A percentile compares a stretch with the other conserved stretches of the same genome.
phyloP scores from a whole-genome alignment of 2,329 filamentous ascomycete species.

The Pyricularia grisea region DNA sequence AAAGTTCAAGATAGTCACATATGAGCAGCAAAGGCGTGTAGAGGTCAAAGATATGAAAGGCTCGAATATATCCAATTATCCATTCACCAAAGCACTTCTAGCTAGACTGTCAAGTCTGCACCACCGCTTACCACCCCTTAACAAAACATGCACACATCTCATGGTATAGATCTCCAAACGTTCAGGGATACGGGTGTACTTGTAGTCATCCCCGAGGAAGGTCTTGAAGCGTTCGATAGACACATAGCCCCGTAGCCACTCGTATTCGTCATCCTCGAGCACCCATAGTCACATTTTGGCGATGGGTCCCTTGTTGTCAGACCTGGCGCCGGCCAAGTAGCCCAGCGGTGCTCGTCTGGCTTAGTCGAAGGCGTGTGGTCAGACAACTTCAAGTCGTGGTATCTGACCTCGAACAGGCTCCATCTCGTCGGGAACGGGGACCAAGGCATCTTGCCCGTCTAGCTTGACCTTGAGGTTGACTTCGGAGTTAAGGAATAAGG shows the following conservation, averaged over 20 bases:
- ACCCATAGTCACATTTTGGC: conserved; percentile 25
- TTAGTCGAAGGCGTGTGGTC: conserved; percentile 4
- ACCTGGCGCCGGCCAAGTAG: conserved; percentile 20
- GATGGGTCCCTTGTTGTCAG: conserved; percentile 23
- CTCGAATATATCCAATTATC: too few species aligned
- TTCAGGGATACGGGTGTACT: conserved; percentile 28
- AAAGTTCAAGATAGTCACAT: background rate
- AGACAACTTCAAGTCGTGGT: too few species aligned
- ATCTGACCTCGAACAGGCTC: background rate
- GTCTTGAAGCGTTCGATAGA: conserved; percentile 24
- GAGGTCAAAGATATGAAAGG: conserved; percentile 4
- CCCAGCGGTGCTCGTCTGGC: conserved; percentile 9
- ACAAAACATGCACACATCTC: conserved; percentile 18
- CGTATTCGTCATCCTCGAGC: conserved; percentile 25
- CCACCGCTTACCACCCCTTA: conserved; percentile 30
- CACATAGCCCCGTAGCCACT: conserved; percentile 23
- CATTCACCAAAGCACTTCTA: conserved; percentile 39
- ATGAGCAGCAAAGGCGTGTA: background rate
- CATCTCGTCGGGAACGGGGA: background rate
- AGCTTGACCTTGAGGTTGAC: conserved; percentile 6
- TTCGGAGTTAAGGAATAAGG: conserved; percentile 7
- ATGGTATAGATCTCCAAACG: conserved; percentile 33
- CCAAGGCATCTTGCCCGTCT: background rate
- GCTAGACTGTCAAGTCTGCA: conserved; percentile 36
- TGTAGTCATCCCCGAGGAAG: conserved; percentile 34